Evolutionary conservation across 495 filamentous ascomycete species (phyloP).

Genomic region (Pyrenopolyporus hunteri): DNA sequence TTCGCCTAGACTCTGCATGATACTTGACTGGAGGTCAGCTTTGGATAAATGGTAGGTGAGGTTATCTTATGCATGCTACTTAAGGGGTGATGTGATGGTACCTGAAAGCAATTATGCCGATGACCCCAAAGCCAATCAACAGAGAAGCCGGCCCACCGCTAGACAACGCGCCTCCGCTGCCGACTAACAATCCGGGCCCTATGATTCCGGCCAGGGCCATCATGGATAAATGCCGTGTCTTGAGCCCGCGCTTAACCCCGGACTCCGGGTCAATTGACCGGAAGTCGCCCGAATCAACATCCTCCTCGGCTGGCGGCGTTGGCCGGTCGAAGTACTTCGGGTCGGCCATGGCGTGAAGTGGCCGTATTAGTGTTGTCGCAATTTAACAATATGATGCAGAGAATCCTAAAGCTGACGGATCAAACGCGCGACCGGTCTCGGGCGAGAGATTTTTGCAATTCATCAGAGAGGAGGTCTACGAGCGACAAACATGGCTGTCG

Average conservation of each 20-base stretch:
- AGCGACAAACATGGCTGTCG: neutral
- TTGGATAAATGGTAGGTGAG: neutral
- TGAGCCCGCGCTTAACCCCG: constrained; percentile 62
- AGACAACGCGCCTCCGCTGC: constrained; percentile 65
- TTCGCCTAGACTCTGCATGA: constrained; percentile 71
- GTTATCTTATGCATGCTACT: neutral
- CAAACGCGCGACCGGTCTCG: neutral
- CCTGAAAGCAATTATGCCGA: constrained; percentile 70
- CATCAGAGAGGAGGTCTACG: neutral
- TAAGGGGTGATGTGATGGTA: constrained; percentile 27
- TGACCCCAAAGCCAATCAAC: constrained; percentile 67
- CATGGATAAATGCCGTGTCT: constrained; percentile 74
- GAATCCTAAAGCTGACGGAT: neutral
- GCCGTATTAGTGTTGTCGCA: too few species aligned
- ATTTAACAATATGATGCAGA: too few species aligned
- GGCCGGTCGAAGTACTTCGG: constrained; percentile 23
- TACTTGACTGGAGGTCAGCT: constrained; percentile 26
- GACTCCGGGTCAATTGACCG: constrained; percentile 52
- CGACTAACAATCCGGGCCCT: constrained; percentile 60
- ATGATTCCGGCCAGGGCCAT: constrained; percentile 69
- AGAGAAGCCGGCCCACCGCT: constrained; percentile 67
- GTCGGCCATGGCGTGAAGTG: constrained; percentile 12
- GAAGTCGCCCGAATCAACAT: constrained; percentile 46
- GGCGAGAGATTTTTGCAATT: neutral
- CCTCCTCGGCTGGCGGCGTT: constrained; percentile 5